phyloP scores from a whole-genome alignment of 2,329 filamentous ascomycete genomes.

The Nigrograna mackinnonii region DNA sequence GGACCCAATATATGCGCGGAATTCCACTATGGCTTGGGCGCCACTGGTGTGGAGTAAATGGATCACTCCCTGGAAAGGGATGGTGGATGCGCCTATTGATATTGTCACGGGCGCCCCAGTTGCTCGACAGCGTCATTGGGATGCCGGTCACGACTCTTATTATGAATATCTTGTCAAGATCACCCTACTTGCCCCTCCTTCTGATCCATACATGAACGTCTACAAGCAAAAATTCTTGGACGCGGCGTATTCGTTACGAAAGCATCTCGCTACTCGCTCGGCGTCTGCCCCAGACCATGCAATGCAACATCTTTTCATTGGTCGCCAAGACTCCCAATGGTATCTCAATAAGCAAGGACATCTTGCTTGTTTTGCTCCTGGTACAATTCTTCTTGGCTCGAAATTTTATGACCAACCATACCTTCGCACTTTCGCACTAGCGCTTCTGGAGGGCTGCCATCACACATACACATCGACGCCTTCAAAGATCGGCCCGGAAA shows the following conservation, averaged over 20 bases:
- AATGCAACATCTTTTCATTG: slow-evolving; percentile 46
- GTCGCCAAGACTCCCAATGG: slow-evolving; percentile 31
- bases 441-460: slow-evolving; percentile 44
- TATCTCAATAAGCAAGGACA: slow-evolving; percentile 45
- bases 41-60: slow-evolving; percentile 50
- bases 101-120: slow-evolving; percentile 46
- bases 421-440: slow-evolving; percentile 40
- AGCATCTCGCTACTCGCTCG: slow-evolving; percentile 40
- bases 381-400: slow-evolving; percentile 43
- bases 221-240: slow-evolving; percentile 39
- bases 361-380: slow-evolving; percentile 44
- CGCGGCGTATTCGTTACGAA: slow-evolving; percentile 40
- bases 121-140: slow-evolving; percentile 45
- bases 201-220: slow-evolving; percentile 34
- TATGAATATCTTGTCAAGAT: slow-evolving; percentile 48
- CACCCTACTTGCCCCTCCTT: slow-evolving; percentile 37
- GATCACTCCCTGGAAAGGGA: slow-evolving; percentile 42
- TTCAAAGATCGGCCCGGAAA: slow-evolving; percentile 42
- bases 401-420: slow-evolving; percentile 33
- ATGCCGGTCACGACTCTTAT: slow-evolving; percentile 49
- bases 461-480: slow-evolving; percentile 42
- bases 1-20: slow-evolving; percentile 42
- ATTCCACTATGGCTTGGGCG: slow-evolving; percentile 48
- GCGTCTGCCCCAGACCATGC: slow-evolving; percentile 31
- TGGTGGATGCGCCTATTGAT: slow-evolving; percentile 47